These are phyloP conservation scores for Claviceps sp. DNA, from an alignment of 2,329 filamentous ascomycete species.

Conservation along the genomic window DNA sequence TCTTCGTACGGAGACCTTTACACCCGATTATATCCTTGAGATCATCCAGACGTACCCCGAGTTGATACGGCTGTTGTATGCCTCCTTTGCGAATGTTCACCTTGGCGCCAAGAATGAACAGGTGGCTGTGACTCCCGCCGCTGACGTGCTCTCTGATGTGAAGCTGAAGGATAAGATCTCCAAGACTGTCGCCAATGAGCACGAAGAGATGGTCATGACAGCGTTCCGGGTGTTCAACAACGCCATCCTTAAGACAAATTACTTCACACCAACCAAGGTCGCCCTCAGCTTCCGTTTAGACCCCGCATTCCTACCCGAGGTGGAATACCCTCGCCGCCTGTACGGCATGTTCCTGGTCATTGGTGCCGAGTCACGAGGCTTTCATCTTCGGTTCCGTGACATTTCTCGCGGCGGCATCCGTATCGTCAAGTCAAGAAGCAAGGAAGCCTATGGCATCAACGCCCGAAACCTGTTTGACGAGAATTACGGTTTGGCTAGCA, in stretches of 20 bases:
- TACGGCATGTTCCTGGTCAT: conserved; percentile 99
- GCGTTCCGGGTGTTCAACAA: conserved; percentile 94
- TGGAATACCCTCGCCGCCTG: conserved; percentile 85
- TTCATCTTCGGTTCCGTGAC: conserved; percentile 94
- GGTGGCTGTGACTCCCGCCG: conserved; percentile 41
- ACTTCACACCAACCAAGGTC: conserved; percentile 93
- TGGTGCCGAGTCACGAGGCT: conserved; percentile 89
- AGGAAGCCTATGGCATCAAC: conserved; percentile 93
- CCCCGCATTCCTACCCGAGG: conserved; percentile 72
- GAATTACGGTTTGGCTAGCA: conserved; percentile 96
- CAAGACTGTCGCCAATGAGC: conserved; percentile 75
- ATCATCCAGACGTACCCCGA: conserved; percentile 87
- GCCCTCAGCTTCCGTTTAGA: conserved; percentile 92
- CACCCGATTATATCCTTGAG: conserved; percentile 92
- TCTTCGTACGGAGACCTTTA: conserved; percentile 92
- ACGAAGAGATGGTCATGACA: conserved; percentile 96
- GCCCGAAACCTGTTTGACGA: conserved; percentile 94
- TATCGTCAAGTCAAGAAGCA: conserved; percentile 95
- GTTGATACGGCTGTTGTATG: conserved; percentile 75
- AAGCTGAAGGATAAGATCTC: conserved; percentile 65
- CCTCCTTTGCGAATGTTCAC: conserved; percentile 83
- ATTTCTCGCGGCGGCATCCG: conserved; percentile 94
- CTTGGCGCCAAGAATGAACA: conserved; percentile 41
- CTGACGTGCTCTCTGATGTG: conserved; percentile 61
- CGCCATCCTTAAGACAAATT: conserved; percentile 92